A percentile compares a stretch with the other conserved stretches of the same genome.
phyloP scores from a whole-genome alignment of 2,329 filamentous ascomycete species.

The Fusarium foetens region DNA sequence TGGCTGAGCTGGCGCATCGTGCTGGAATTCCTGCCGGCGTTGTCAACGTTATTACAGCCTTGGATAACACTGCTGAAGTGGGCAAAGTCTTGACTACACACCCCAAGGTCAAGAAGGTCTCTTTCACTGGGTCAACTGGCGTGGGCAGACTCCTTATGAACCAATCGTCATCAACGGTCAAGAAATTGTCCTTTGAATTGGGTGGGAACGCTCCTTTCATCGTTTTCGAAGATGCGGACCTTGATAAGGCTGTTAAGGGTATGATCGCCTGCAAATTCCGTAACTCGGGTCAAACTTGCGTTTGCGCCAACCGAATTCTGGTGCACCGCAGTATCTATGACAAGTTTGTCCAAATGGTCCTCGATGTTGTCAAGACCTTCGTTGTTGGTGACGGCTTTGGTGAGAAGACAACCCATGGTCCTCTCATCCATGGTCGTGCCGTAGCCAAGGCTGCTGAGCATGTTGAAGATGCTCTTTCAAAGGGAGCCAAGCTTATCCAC shows the following conservation, averaged over 20 bases:
- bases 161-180: conserved; percentile 73
- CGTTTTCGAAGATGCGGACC: conserved; percentile 78
- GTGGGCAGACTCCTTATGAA: conserved; percentile 69
- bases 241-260: conserved; percentile 74
- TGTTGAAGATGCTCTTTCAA: conserved; percentile 69
- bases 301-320: conserved; percentile 70
- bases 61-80: conserved; percentile 80
- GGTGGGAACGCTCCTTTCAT: conserved; percentile 81
- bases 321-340: conserved; percentile 70
- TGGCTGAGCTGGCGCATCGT: conserved; percentile 83
- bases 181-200: conserved; percentile 79
- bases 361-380: conserved; percentile 65
- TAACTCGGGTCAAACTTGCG: conserved; percentile 77
- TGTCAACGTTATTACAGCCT: conserved; percentile 83
- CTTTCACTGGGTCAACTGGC: conserved; percentile 72
- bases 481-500: conserved; percentile 67
- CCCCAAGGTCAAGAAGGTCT: conserved; percentile 70
- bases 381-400: conserved; percentile 67
- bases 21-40: conserved; percentile 90
- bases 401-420: conserved; percentile 67
- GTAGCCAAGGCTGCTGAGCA: conserved; percentile 70
- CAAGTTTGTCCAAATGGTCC: conserved; percentile 60
- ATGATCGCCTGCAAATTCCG: conserved; percentile 77
- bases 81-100: conserved; percentile 65
- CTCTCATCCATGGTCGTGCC: conserved; percentile 73